Conservation (phyloP, 2,329 filamentous ascomycete genomes). For the Penicillium sp. region DNA sequence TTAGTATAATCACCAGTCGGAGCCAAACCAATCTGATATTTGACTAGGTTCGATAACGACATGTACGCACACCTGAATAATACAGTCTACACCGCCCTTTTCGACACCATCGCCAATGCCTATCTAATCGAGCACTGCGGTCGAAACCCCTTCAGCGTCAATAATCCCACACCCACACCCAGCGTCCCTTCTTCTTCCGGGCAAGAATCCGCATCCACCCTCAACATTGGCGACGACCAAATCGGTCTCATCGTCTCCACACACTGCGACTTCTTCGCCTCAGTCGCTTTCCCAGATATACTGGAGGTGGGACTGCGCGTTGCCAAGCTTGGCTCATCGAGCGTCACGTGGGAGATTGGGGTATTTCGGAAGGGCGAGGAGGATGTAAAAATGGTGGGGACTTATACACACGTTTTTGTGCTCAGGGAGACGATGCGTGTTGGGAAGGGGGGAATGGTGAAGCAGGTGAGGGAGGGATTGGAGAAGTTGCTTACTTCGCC, state of each 20-base stretch:
- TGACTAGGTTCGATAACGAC: slow-evolving; percentile 80
- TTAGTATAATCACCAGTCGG: too few species aligned
- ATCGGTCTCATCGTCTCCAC: slow-evolving; percentile 85
- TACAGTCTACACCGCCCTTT: slow-evolving; percentile 80
- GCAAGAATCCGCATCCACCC: slow-evolving; percentile 9
- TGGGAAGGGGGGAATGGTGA: slow-evolving; percentile 58
- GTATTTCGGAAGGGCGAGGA: slow-evolving; percentile 77
- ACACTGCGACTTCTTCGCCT: slow-evolving; percentile 82
- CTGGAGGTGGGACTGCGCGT: slow-evolving; percentile 82
- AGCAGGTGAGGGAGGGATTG: slow-evolving; percentile 55
- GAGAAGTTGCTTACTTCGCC: slow-evolving; percentile 55
- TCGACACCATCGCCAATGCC: slow-evolving; percentile 87
- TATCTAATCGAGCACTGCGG: slow-evolving; percentile 81
- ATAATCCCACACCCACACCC: slow-evolving; percentile 25
- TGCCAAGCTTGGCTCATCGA: slow-evolving; percentile 80
- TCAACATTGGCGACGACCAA: slow-evolving; percentile 53
- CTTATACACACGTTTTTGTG: slow-evolving; percentile 89
- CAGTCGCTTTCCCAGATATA: slow-evolving; percentile 78
- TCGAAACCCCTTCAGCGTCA: slow-evolving; percentile 68
- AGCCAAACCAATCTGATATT: background rate
- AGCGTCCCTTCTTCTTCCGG: background rate
- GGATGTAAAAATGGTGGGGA: slow-evolving; percentile 78
- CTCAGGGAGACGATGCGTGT: slow-evolving; percentile 71
- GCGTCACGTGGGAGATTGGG: slow-evolving; percentile 86
- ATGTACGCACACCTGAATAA: slow-evolving; percentile 97